Evolutionary conservation across 1,284 basidiomycete species (phyloP).

Genomic region (Sporisorium exsertum): DNA sequence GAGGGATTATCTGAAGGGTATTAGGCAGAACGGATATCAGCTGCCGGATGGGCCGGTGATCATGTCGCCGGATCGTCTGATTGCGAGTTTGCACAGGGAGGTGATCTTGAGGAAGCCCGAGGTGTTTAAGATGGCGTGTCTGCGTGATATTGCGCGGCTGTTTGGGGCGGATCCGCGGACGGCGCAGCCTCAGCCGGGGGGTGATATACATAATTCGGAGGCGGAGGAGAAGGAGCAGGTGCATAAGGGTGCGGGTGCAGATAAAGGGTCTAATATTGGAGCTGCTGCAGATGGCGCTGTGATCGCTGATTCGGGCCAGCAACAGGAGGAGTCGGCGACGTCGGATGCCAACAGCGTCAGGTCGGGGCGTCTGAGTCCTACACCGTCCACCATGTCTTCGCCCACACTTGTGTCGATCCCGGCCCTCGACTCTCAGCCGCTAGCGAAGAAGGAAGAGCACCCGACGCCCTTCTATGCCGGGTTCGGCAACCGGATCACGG

Average conservation of each 20-base stretch:
- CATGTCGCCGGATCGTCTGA: slow-evolving; percentile 96
- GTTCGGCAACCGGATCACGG: slow-evolving; percentile 98
- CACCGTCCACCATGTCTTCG: slow-evolving; percentile 15
- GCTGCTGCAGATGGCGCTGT: slow-evolving; percentile 29
- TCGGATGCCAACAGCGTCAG: slow-evolving; percentile 68
- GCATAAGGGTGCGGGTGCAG: slow-evolving; percentile 7
- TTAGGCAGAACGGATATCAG: slow-evolving; percentile 94
- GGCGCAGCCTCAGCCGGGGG: slow-evolving; percentile 24
- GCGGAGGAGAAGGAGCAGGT: slow-evolving; percentile 16
- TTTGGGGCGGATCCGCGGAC: slow-evolving; percentile 76
- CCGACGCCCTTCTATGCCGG: slow-evolving; percentile 89
- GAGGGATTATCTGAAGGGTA: slow-evolving; percentile 91
- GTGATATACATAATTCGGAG: slow-evolving; percentile 15
- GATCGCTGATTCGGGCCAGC: background rate
- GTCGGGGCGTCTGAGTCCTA: slow-evolving; percentile 8
- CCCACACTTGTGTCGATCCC: slow-evolving; percentile 9
- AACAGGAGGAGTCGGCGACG: background rate
- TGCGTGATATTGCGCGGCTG: slow-evolving; percentile 92
- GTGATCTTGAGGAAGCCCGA: slow-evolving; percentile 84
- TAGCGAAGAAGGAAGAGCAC: slow-evolving; percentile 56
- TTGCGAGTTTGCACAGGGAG: slow-evolving; percentile 88
- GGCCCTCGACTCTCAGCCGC: background rate
- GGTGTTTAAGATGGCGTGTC: slow-evolving; percentile 99
- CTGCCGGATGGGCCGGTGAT: slow-evolving; percentile 98
- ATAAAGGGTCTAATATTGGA: slow-evolving; percentile 19